phyloP scores from a whole-genome alignment of 352 stramenopile species.

The Globisporangium acanthophoron region DNA sequence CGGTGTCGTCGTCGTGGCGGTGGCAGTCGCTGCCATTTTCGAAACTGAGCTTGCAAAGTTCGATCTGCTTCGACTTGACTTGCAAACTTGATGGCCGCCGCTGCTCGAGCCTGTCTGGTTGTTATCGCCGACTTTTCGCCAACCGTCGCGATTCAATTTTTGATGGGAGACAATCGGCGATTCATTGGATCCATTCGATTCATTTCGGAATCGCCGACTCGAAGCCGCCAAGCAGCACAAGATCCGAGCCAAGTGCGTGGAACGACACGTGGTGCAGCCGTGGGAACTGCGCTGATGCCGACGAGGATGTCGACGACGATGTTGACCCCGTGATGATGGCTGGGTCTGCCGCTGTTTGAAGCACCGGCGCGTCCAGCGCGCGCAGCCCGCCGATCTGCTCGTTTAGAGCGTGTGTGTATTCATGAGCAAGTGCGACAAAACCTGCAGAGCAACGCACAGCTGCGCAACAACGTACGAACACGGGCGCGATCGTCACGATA shows the following conservation, averaged over 20 bases:
- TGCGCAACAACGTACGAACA: slow-evolving; percentile 47
- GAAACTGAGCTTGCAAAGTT: slow-evolving; percentile 6
- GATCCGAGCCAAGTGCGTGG: slow-evolving; percentile 13
- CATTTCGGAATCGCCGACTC: background rate
- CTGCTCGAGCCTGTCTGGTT: background rate
- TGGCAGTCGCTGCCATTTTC: slow-evolving; percentile 11
- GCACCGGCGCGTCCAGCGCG: slow-evolving; percentile 30
- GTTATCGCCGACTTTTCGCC: background rate
- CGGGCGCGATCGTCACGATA: slow-evolving; percentile 75
- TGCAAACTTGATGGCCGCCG: background rate
- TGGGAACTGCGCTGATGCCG: slow-evolving; percentile 6
- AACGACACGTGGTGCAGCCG: slow-evolving; percentile 15
- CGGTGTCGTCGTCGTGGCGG: background rate
- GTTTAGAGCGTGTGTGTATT: background rate
- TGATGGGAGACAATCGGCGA: slow-evolving; percentile 18
- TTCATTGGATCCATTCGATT: background rate
- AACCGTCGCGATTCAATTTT: background rate
- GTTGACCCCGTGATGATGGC: too few species aligned
- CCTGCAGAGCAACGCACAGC: background rate
- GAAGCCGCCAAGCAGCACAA: slow-evolving; percentile 13
- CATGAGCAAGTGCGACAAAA: background rate
- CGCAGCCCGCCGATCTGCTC: slow-evolving; percentile 55
- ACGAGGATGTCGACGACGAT: background rate
- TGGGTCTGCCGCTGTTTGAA: background rate
- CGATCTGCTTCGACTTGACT: background rate